Percentiles rank a stretch among this genome's conserved stretches.
phyloP scores from a whole-genome alignment of 2,329 filamentous ascomycete species.

The Aspergillus puulaauensis region DNA sequence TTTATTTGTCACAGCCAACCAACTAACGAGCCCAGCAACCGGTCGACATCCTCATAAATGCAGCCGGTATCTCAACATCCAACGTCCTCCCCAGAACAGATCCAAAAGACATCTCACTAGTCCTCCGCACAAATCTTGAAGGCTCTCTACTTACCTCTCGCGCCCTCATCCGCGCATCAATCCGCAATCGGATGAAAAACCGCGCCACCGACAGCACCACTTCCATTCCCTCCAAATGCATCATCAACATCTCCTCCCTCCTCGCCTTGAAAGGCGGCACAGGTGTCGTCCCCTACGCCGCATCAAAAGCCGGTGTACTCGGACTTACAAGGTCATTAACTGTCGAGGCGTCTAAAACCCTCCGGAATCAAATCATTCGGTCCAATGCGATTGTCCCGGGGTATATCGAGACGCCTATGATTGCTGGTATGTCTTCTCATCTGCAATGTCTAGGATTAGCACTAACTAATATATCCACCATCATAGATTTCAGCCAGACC shows the following conservation, averaged over 20 bases:
- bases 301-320: slow-evolving; percentile 76
- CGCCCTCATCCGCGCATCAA: slow-evolving; percentile 36
- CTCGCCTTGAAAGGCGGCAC: slow-evolving; percentile 67
- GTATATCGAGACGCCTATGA: slow-evolving; percentile 82
- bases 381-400: slow-evolving; percentile 81
- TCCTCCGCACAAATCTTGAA: slow-evolving; percentile 70
- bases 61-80: slow-evolving; percentile 70
- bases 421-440: slow-evolving; percentile 53
- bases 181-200: slow-evolving; percentile 30
- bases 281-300: slow-evolving; percentile 73
- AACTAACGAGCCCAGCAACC: slow-evolving; percentile 23
- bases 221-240: slow-evolving; percentile 64
- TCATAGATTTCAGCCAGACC: slow-evolving; percentile 42
- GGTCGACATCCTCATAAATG: slow-evolving; percentile 70
- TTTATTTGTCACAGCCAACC: no score
- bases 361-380: slow-evolving; percentile 67
- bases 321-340: slow-evolving; percentile 50
- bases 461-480: neutral
- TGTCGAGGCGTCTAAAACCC: slow-evolving; percentile 32
- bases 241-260: slow-evolving; percentile 80
- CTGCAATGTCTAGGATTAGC: neutral
- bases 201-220: slow-evolving; percentile 6
- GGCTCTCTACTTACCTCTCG: slow-evolving; percentile 42
- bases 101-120: slow-evolving; percentile 51
- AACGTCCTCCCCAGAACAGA: slow-evolving; percentile 60